phyloP scores from a whole-genome alignment of 345 rosid species.

The Syzygium jambos region DNA sequence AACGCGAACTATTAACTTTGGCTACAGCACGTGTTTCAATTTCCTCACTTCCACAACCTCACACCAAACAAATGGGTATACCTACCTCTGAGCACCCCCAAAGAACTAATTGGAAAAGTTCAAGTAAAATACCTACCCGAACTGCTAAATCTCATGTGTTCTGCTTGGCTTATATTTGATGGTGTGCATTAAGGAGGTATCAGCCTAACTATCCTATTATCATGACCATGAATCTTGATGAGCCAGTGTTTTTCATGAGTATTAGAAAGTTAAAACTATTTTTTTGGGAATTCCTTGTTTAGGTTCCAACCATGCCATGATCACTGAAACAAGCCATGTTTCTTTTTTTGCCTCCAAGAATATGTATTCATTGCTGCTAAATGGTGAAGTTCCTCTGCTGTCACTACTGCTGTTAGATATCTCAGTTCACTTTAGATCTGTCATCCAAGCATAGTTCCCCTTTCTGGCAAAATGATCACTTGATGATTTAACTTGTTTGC shows the following conservation, averaged over 20 bases:
- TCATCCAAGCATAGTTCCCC: neutral
- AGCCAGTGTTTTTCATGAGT: neutral
- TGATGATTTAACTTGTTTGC: neutral
- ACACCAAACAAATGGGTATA: neutral
- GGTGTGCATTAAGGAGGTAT: neutral
- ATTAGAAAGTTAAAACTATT: neutral
- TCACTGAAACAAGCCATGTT: neutral
- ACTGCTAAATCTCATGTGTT: neutral
- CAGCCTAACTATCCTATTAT: neutral
- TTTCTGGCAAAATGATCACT: neutral
- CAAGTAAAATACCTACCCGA: neutral
- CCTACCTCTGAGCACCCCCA: neutral
- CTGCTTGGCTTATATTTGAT: neutral
- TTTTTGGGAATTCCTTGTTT: neutral
- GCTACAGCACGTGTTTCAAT: neutral
- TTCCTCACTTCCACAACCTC: neutral
- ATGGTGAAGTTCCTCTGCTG: neutral
- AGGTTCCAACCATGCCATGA: neutral
- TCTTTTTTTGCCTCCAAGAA: neutral
- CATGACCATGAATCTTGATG: neutral
- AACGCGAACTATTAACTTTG: neutral
- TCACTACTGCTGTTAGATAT: neutral
- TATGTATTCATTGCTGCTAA: neutral
- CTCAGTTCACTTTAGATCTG: neutral
- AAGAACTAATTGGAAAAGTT: neutral